A percentile compares a stretch with the other conserved stretches of the same genome.
phyloP scores from a whole-genome alignment of 1,284 basidiomycete species.

The Schizophyllum commune region DNA sequence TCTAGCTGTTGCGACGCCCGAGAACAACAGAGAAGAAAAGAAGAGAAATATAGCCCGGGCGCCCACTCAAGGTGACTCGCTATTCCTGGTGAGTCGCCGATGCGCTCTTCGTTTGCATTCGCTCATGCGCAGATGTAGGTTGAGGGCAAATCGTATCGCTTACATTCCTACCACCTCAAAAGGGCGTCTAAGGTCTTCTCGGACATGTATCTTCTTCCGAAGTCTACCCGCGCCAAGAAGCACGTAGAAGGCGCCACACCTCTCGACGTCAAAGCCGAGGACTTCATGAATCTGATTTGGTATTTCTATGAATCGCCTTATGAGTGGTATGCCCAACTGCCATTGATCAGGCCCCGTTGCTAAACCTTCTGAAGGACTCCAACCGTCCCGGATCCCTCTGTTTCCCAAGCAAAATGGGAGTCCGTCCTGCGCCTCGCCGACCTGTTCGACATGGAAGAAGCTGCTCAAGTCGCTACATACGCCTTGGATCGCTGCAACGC shows the following conservation, averaged over 20 bases:
- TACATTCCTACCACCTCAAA: not conserved
- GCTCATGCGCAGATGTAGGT: not conserved
- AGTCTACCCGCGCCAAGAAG: slow-evolving; percentile 38
- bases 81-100: no score
- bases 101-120: not conserved
- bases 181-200: not conserved
- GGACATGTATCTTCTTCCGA: not conserved
- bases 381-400: not conserved
- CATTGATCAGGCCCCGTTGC: not conserved
- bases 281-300: no score
- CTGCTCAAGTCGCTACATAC: not conserved
- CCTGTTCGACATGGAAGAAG: not conserved
- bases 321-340: not conserved
- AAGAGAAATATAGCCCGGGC: no score
- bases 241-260: slow-evolving; percentile 64
- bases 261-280: no score
- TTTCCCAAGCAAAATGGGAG: not conserved
- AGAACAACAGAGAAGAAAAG: no score
- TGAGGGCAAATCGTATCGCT: not conserved
- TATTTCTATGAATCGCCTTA: not conserved
- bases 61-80: no score
- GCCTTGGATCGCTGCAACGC: not conserved
- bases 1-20: no score
- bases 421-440: not conserved
- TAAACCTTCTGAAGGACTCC: not conserved